phyloP scores from a whole-genome alignment of 805 yeast genomes.

The Saturnispora hagleri region DNA sequence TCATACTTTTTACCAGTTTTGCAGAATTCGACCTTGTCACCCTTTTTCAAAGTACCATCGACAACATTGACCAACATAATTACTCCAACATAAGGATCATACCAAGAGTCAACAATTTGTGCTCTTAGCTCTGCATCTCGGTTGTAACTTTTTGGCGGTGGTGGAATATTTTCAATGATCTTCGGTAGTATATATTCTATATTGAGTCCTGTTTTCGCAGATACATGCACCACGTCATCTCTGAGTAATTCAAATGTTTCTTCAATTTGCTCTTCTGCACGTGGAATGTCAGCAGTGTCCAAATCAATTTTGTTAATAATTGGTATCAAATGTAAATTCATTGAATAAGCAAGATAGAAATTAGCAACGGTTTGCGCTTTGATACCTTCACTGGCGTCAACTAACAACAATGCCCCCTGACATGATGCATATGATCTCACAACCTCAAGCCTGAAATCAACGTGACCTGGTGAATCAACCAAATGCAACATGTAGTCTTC shows the following conservation, averaged over 20 bases:
- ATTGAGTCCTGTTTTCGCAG: constrained; percentile 86
- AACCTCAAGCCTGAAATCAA: constrained; percentile 90
- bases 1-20: constrained; percentile 73
- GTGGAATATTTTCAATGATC: constrained; percentile 71
- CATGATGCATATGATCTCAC: constrained; percentile 92
- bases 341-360: constrained; percentile 79
- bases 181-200: constrained; percentile 75
- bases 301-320: constrained; percentile 88
- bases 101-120: constrained; percentile 95
- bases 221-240: constrained; percentile 70
- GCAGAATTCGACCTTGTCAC: constrained; percentile 68
- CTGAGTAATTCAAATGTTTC: constrained; percentile 70
- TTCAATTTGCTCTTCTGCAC: constrained; percentile 79
- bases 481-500: constrained; percentile 78
- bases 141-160: constrained; percentile 35
- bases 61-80: constrained; percentile 75
- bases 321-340: constrained; percentile 75
- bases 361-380: constrained; percentile 99
- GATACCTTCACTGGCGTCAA: constrained; percentile 94
- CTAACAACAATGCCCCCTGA: constrained; percentile 83
- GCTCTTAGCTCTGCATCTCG: constrained; percentile 49
- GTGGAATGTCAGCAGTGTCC: constrained; percentile 74
- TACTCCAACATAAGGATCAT: constrained; percentile 87
- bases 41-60: constrained; percentile 71
- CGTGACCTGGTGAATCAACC: constrained; percentile 98